Conservation (phyloP, 257 asterid species). For the Plectranthus barbatus region DNA sequence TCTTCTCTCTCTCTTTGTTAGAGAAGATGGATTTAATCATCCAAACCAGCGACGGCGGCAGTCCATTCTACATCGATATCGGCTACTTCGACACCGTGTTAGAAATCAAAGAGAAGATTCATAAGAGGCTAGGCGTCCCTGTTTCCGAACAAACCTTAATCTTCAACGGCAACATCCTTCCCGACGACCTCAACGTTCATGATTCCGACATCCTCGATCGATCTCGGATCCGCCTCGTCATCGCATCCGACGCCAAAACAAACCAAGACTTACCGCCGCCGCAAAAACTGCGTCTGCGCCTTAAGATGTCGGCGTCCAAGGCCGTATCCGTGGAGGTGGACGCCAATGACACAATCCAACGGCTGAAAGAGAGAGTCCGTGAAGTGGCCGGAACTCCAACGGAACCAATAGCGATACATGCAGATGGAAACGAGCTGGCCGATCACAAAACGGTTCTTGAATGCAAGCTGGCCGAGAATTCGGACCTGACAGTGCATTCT, state of each 20-base stretch:
- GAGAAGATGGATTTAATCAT: too few species aligned
- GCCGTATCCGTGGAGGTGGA: slow-evolving; percentile 26
- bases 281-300: slow-evolving; percentile 26
- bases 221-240: slow-evolving; percentile 33
- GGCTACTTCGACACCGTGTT: too few species aligned
- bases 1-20: too few species aligned
- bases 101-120: too few species aligned
- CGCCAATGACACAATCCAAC: slow-evolving; percentile 19
- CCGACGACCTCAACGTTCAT: too few species aligned
- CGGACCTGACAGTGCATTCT: slow-evolving; percentile 31
- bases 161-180: too few species aligned
- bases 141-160: too few species aligned
- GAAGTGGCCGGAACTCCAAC: slow-evolving; percentile 30
- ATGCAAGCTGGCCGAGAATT: slow-evolving; percentile 21
- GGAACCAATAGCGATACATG: slow-evolving; percentile 11
- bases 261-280: not conserved
- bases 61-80: slow-evolving; percentile 39
- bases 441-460: slow-evolving; percentile 36
- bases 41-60: too few species aligned
- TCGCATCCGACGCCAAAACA: slow-evolving; percentile 12
- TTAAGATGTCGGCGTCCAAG: slow-evolving; percentile 33
- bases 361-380: slow-evolving; percentile 44
- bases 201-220: slow-evolving; percentile 40
- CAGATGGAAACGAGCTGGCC: slow-evolving; percentile 33
- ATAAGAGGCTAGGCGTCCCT: too few species aligned